Conservation (phyloP, 371 early-diverging fungal species). For the Mortierella sp. region DNA sequence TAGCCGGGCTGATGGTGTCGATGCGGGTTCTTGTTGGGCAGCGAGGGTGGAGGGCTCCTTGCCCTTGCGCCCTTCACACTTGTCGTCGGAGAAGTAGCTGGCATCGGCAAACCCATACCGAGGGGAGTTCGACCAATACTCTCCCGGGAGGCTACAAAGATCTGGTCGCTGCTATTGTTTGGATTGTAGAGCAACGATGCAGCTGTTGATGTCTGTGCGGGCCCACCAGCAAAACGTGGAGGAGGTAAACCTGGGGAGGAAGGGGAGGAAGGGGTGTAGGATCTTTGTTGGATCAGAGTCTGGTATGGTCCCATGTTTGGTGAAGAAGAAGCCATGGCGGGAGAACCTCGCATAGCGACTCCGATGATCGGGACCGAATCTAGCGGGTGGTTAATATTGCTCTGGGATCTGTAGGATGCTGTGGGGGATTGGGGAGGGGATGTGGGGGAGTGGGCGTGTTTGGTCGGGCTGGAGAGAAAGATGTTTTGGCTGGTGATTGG, state of each 20-base stretch:
- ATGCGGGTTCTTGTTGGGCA: slow-evolving; percentile 33
- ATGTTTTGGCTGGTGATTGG: slow-evolving; percentile 14
- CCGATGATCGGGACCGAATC: slow-evolving; percentile 30
- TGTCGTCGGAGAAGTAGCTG: not conserved
- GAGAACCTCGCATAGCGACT: slow-evolving; percentile 27
- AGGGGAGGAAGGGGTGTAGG: slow-evolving; percentile 16
- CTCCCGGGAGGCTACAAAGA: slow-evolving; percentile 24
- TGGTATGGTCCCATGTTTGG: too few relatives aligned
- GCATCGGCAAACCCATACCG: not conserved
- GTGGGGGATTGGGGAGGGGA: slow-evolving; percentile 14
- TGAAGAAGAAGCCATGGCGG: slow-evolving; percentile 15
- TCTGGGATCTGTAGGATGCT: slow-evolving; percentile 12
- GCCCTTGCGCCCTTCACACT: slow-evolving; percentile 13
- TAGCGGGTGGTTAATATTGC: not conserved
- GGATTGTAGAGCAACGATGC: slow-evolving; percentile 12
- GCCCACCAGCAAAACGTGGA: too few relatives aligned
- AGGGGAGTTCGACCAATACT: not conserved
- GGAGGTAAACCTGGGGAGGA: too few relatives aligned
- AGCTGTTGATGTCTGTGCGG: too few relatives aligned
- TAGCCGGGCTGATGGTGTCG: slow-evolving; percentile 21
- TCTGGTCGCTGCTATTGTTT: slow-evolving; percentile 26
- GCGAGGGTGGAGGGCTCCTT: slow-evolving; percentile 35
- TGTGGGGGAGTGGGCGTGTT: not conserved
- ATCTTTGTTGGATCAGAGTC: too few relatives aligned
- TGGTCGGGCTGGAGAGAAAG: slow-evolving; percentile 26